Base-by-base conservation (phyloP, 2,329 filamentous ascomycete species). In the Cercospora sp. region DNA sequence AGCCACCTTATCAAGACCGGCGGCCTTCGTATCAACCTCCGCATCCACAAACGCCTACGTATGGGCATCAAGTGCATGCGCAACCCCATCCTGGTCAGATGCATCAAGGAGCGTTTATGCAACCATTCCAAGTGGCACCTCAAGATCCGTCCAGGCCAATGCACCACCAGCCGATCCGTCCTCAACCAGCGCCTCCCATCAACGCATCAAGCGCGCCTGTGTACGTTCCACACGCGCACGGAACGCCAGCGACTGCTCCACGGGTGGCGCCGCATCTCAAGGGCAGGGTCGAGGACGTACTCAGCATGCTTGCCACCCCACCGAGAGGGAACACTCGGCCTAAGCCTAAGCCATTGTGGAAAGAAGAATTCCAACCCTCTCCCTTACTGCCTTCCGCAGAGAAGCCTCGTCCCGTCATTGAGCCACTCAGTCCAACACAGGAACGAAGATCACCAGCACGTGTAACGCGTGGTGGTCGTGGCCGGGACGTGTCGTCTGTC, bases 51-150 rank as follows among this genome's bases (percentile, higher is more conserved):
- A 76, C 74, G 28, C 69, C 66, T 6, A 72, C 66, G 9, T 71
- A 69, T 28, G 78, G 74, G 26, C 71, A 77, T 63, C 75, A 75
- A 37, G 62, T 79, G 49, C 81, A 81, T 24, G 72, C 73, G 51
- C 68, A 68, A 32, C 61, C 63, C 12, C 67, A 69, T 61, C 67
- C 63, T 32, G 51, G 63, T 30, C 59, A 63, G 24, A 60, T 65
- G 30, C 70, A 66, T 18, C 60, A 63, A 51, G 75, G 82, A 60
- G 82, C 82, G 16, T 80, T 81, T 67, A 82, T 83, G 79, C 77
- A 84, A 40, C 81, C 82, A 4, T 85, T 84, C 71, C 81, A 82
- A 65, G 80, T 83, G 12, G 76, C 78, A n/a, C 79, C 80, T 8
- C 82, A 84, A 68, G 81, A 81, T 60, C 80, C 80, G 5, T 80